Evolutionary conservation across 768 basidiomycete genomes (phyloP).

Genomic region (Lactarius evosmus): DNA sequence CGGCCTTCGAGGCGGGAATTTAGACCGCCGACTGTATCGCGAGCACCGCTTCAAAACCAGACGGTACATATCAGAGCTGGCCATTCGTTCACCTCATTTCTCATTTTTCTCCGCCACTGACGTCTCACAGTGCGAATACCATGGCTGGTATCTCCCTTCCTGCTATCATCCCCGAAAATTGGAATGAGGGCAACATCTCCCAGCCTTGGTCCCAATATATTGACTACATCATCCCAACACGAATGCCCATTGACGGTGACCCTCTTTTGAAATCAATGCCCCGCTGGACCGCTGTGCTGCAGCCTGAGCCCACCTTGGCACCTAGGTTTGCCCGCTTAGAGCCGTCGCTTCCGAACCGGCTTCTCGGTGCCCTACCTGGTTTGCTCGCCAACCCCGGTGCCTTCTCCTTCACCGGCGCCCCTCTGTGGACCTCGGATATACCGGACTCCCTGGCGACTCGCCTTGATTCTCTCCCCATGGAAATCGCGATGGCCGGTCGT

Average conservation of each 20-base stretch:
- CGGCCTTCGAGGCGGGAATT: neutral
- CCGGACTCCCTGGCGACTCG: slow-evolving; percentile 17
- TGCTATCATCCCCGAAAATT: neutral
- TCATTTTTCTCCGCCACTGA: neutral
- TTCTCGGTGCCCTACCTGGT: slow-evolving; percentile 4
- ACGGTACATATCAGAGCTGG: neutral
- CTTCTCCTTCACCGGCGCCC: neutral
- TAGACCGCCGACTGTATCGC: neutral
- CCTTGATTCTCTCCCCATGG: slow-evolving; percentile 8
- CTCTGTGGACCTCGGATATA: slow-evolving; percentile 15
- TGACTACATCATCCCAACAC: slow-evolving; percentile 8
- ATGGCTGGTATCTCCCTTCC: neutral
- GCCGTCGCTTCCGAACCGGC: slow-evolving; percentile 8
- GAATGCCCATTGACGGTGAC: slow-evolving; percentile 12
- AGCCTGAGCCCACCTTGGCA: neutral
- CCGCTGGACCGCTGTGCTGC: slow-evolving; percentile 19
- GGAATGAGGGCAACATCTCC: slow-evolving; percentile 17
- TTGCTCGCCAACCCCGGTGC: slow-evolving; percentile 13
- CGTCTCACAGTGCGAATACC: neutral
- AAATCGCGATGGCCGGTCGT: slow-evolving; percentile 11
- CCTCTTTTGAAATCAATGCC: neutral
- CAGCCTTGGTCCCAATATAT: slow-evolving; percentile 16
- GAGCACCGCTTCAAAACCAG: neutral
- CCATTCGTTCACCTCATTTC: neutral
- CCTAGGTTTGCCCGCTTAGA: slow-evolving; percentile 15